Evolutionary conservation across 1,284 basidiomycete genomes (phyloP).

Genomic region (Malassezia vespertilionis): DNA sequence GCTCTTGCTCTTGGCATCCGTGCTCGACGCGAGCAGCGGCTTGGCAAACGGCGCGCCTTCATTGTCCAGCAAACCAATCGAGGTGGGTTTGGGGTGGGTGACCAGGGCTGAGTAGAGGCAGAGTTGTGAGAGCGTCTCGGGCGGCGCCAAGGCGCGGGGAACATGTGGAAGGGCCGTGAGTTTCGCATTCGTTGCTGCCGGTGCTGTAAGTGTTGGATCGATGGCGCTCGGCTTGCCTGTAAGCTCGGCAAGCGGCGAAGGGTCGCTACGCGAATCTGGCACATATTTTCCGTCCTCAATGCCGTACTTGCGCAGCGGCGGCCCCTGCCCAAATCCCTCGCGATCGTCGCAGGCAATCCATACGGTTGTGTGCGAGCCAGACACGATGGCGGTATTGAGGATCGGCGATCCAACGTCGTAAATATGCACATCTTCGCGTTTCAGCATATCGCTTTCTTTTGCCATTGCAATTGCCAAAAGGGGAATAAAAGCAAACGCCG

Average conservation of each 20-base stretch:
- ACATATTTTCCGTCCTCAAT: slow-evolving; percentile 2
- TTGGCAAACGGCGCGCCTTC: slow-evolving; percentile 25
- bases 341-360: slow-evolving; percentile 14
- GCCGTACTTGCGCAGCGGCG: slow-evolving; percentile 1
- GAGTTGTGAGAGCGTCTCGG: slow-evolving; percentile 21
- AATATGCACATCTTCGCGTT: background rate
- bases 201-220: too few relatives aligned
- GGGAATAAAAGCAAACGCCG: slow-evolving; percentile 28
- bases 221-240: too few relatives aligned
- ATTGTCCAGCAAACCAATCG: slow-evolving; percentile 19
- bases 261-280: background rate
- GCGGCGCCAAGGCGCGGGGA: too few relatives aligned
- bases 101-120: slow-evolving; percentile 28
- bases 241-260: background rate
- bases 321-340: slow-evolving; percentile 5
- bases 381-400: slow-evolving; percentile 18
- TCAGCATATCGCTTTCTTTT: slow-evolving; percentile 12
- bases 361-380: background rate
- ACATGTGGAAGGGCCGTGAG: too few relatives aligned
- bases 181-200: too few relatives aligned
- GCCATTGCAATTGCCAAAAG: slow-evolving; percentile 12
- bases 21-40: slow-evolving; percentile 19
- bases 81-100: slow-evolving; percentile 33
- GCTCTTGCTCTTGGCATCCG: slow-evolving; percentile 20
- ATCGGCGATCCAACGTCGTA: slow-evolving; percentile 22